A percentile compares a stretch with the other conserved stretches of the same genome.
phyloP scores from a whole-genome alignment of 495 filamentous ascomycete genomes.

The Daldinia decipiens region DNA sequence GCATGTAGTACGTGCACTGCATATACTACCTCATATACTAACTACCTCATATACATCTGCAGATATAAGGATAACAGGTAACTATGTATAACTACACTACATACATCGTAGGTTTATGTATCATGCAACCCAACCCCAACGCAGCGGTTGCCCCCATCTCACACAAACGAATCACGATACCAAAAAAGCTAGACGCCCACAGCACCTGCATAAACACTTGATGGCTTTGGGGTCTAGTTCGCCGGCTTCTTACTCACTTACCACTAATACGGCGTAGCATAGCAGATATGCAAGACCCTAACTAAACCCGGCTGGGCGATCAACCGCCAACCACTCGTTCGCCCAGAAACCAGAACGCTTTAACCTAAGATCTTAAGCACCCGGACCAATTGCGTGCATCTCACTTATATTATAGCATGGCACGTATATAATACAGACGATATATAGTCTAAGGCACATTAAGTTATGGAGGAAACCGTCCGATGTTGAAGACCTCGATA shows the following conservation, averaged over 20 bases:
- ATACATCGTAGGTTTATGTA: slow-evolving; percentile 1
- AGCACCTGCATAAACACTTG: slow-evolving; percentile 26
- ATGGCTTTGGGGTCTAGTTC: slow-evolving; percentile 16
- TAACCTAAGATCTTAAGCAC: slow-evolving; percentile 28
- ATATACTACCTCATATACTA: neutral
- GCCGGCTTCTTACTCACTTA: neutral
- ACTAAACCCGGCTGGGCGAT: slow-evolving; percentile 12
- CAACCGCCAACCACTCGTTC: slow-evolving; percentile 15
- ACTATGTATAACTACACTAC: no score
- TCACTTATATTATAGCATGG: neutral
- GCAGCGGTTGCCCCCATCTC: slow-evolving; percentile 20
- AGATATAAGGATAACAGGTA: no score
- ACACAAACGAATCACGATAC: slow-evolving; percentile 23
- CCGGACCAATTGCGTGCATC: slow-evolving; percentile 9
- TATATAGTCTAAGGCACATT: neutral
- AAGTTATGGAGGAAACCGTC: slow-evolving; percentile 7
- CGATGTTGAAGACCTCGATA: slow-evolving; percentile 7
- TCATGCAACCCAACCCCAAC: slow-evolving; percentile 6
- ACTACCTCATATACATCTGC: neutral
- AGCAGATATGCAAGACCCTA: slow-evolving; percentile 11
- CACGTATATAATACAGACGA: neutral
- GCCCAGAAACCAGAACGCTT: neutral
- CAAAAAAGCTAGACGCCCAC: slow-evolving; percentile 15
- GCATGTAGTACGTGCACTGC: neutral
- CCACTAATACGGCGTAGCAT: neutral